A percentile compares a stretch with the other conserved stretches of the same genome.
These are phyloP conservation scores for Ustilago sp. DNA, from an alignment of 1,284 basidiomycete species.

Conservation along the genomic window DNA sequence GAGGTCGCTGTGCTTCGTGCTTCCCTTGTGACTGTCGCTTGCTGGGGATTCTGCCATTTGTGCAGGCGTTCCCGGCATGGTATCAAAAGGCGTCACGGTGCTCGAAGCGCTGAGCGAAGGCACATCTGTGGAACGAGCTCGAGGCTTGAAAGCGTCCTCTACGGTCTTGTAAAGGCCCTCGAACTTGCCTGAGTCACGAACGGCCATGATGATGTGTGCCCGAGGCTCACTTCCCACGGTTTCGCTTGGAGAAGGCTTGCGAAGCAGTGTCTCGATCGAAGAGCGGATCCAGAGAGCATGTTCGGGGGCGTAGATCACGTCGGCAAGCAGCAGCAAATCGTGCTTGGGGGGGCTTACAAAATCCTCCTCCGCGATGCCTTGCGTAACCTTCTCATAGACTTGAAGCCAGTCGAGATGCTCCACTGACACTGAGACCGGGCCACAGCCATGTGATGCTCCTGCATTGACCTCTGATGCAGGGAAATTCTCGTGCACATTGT, in stretches of 20 bases:
- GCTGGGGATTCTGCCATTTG: neutral
- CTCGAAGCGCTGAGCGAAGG: slow-evolving; percentile 32
- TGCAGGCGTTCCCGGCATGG: slow-evolving; percentile 40
- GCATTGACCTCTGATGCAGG: neutral
- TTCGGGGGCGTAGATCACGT: slow-evolving; percentile 48
- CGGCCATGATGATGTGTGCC: slow-evolving; percentile 49
- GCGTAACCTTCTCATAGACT: slow-evolving; percentile 21
- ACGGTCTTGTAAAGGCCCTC: slow-evolving; percentile 41
- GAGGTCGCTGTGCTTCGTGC: slow-evolving; percentile 22
- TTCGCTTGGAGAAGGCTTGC: slow-evolving; percentile 9
- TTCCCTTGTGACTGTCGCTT: neutral
- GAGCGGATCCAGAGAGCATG: slow-evolving; percentile 50
- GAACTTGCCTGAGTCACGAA: slow-evolving; percentile 45
- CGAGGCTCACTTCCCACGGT: slow-evolving; percentile 6
- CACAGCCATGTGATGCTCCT: too few species aligned
- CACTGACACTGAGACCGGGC: slow-evolving; percentile 21
- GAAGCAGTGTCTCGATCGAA: slow-evolving; percentile 38
- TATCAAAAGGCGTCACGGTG: slow-evolving; percentile 31
- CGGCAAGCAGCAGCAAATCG: slow-evolving; percentile 43
- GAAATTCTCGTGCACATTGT: slow-evolving; percentile 44
- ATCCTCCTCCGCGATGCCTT: neutral
- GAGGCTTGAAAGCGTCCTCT: slow-evolving; percentile 38
- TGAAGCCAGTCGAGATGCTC: slow-evolving; percentile 46
- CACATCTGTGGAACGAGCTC: neutral
- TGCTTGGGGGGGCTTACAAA: slow-evolving; percentile 13